Base-by-base conservation (phyloP, 192 early-diverging fungal species). In the Chytriomyces confervae region DNA sequence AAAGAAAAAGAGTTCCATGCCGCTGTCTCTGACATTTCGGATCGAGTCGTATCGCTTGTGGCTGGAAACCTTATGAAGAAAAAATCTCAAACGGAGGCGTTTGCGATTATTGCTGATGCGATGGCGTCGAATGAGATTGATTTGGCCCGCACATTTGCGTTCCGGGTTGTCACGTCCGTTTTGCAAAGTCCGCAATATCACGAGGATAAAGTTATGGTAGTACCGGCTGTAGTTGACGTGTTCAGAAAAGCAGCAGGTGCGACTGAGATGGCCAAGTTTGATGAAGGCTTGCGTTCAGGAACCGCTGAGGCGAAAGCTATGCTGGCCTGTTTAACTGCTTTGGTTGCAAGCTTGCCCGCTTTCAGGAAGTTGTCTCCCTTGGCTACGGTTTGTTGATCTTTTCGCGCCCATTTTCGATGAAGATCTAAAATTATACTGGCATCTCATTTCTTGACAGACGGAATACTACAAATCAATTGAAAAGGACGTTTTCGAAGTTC, bases 111-210 rank as follows among this genome's bases (percentile, higher is more conserved):
- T 7, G 49, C 29, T 16, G n/a, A 16, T 36, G 10, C 43, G 47
- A 50, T 50, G 16, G n/a, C 29, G 13, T 16, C n/a, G 5, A 11
- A 50, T 23, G 57, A 7, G 10, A 50, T 48, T 69, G 13, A 13
- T 60, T 9, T 24, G 43, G 29, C 69, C 5, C 48, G 72, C 8
- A 5, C 50, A 6, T 49, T 74, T 7, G 20, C 72, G 9, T 27
- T 36, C 24, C 8, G 8, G 11, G 44, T 74, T 7, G 29, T 74
- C 16, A 18, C 72, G 8, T 13, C 61, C 16, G 45, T 74, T 46
- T 18, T 74, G 13, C n/a, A 63, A 45, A 74, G 72, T 27, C 72
- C 72, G 7, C 72, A 74, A 62, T 63, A 63, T 45, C 36, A 45
- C 13, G 8, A 10, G 9, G 16, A 70, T 10, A 23, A 48, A 7